Base-by-base conservation (phyloP, 2,329 filamentous ascomycete genomes). In the Calonectria pseudoturangicola region DNA sequence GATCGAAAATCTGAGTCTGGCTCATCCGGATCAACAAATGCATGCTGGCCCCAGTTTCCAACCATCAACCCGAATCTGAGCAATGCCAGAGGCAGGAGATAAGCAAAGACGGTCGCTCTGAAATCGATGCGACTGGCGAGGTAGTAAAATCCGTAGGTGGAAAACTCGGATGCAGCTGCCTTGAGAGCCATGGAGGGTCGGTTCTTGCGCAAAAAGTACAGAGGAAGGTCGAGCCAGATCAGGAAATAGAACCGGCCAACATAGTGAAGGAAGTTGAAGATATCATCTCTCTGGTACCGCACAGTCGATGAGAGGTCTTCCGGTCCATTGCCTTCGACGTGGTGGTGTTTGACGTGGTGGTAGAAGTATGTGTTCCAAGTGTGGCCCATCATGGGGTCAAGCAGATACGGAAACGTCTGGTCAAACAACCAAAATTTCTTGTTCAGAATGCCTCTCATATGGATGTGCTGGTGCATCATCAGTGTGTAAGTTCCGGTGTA, bases 321-420 rank as follows among this genome's bases (percentile, higher is more conserved):
- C 0, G 93, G 93, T 0, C 94, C 94, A 78, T 96, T 96, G 74
- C 91, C 93, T 84, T 96, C 94, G 68, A 96, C 92, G 76, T 96
- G 94, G 80, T 96, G 94, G 80, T 95, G 93, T 86, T 96, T 96
- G 80, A 96, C 93, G 79, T 96, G 94, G 81, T 96, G 94, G 80
- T 95, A 96, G 82, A 90, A 96, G 84, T 96, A 96, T 2, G 92
- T 93, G 84, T 96, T 95, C 93, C 93, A 95, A 0, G 94, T 95
- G 80, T 96, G 94, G 13, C 94, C 94, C 90, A 95, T 93, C 70
- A 96, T 84, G 0, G 94, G 94, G 76, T 95, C 93, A 13, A 91
- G 86, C 48, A 96, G 82, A 80, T 95, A 96, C 0, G 94, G 94
- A 77, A 95, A 96, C 2, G 88, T 66, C 7, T 83, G 81, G 79